These are phyloP conservation scores for Borealophlyctis nickersoniae DNA, from an alignment of 192 early-diverging fungal species.

Conservation along the genomic window DNA sequence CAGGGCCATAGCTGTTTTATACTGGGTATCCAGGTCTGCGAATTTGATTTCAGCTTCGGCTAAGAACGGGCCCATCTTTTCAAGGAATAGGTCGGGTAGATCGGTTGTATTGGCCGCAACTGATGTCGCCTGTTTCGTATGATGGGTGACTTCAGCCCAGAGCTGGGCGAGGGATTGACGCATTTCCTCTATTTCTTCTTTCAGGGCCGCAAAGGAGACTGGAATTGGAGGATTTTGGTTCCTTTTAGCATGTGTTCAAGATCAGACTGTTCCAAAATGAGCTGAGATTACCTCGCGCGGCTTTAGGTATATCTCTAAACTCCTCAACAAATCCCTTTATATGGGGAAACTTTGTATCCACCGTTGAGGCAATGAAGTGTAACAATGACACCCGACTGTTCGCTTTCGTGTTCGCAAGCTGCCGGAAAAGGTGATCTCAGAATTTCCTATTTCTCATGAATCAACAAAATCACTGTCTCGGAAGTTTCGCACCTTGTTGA, in stretches of 20 bases:
- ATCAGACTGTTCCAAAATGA: no score
- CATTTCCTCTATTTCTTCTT: conserved; percentile 34
- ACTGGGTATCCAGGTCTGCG: conserved; percentile 13
- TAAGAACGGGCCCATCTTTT: conserved; percentile 27
- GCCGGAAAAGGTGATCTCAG: not conserved
- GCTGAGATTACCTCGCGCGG: no score
- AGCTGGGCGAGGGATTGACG: conserved; percentile 14
- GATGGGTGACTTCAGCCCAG: not conserved
- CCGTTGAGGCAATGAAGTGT: conserved; percentile 39
- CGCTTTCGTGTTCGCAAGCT: conserved; percentile 41
- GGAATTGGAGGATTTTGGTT: not conserved
- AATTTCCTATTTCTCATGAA: no score
- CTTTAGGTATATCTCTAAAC: conserved; percentile 27
- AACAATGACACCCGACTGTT: conserved; percentile 39
- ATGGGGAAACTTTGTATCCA: conserved; percentile 40
- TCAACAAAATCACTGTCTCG: no score
- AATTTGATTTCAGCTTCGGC: conserved; percentile 12
- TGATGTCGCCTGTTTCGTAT: not conserved
- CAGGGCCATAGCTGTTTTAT: conserved; percentile 9
- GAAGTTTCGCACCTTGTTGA: conserved; percentile 43
- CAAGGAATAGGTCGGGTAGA: conserved; percentile 14
- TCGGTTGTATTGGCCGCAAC: no score
- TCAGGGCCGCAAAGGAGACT: conserved; percentile 12
- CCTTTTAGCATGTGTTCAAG: no score
- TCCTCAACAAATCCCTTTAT: conserved; percentile 29